Evolutionary conservation across 441 rosid genomes (phyloP), one percentile per base, ranked within the genome.

Genomic region (Erodium moschatum): DNA sequence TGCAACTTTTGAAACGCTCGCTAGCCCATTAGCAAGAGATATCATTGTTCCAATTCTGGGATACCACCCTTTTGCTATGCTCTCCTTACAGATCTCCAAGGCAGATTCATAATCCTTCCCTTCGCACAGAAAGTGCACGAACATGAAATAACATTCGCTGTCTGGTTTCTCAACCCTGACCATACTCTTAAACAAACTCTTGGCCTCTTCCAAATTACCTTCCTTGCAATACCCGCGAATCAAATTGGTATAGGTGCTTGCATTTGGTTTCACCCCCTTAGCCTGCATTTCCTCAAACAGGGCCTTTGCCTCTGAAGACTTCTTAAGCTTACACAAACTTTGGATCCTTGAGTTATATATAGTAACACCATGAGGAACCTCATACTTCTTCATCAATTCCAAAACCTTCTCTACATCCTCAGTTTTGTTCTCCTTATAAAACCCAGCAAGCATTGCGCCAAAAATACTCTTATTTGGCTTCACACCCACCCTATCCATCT

Each of bases 211-310:
- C 6, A 83, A 74, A 71, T 88, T 72, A 18, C 80, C 95, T 74
- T 83, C 91, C 15, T 40, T 79, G 16, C 93, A 83, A 65, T 84
- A 89, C 77, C 98, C 95, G 66, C 76, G 88, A 74, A 93, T 88
- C 90, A 93, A 85, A 79, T 88, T 79, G 6, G 29, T 18, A 64
- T 77, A 88, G 0, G 90, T 81, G 0, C 44, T 83, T 0, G 87
- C 69, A 52, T 87, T 89, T 0, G 89, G 95, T 65, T 82, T 80
- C 72, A 82, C 76, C 38, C 84, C 73, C 44, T 78, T 75, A 3
- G 78, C 71, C 21, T 85, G n/a, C 86, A 87, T 85, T 46, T 80
- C 88, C 4, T 81, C 80, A 33, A 90, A 75, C 81, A 92, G 73
- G 4, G 77, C 77, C 62, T 76, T 85, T 0, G 98, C 96, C 35